Percentiles rank a stretch among this genome's conserved stretches.
phyloP scores from a whole-genome alignment of 1,139 yeast species.

The Taphrina pruni region DNA sequence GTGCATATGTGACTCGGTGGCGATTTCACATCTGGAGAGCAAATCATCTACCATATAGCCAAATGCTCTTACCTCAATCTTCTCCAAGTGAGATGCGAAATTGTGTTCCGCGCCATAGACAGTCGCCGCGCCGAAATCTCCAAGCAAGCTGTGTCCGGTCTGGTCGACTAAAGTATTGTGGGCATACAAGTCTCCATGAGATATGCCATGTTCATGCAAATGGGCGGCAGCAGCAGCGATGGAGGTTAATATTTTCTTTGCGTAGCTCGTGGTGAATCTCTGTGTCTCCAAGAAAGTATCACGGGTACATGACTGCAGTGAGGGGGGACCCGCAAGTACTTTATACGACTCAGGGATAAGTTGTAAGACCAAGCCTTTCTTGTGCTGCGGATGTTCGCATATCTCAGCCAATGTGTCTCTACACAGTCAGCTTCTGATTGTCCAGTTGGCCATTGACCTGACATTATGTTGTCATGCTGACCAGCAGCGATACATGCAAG shows the following conservation, averaged over 20 bases:
- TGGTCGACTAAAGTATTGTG: constrained; percentile 27
- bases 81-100: constrained; percentile 1
- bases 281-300: constrained; percentile 1
- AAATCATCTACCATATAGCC: constrained; percentile 27
- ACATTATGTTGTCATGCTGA: constrained; percentile 26
- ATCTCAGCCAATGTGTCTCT: constrained; percentile 23
- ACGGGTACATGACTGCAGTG: constrained; percentile 23
- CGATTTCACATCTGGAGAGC: constrained; percentile 11
- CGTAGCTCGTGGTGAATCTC: not conserved
- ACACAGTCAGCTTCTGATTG: not conserved
- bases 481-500: constrained; percentile 35
- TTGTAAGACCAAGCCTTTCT: constrained; percentile 22
- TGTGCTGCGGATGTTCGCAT: not conserved
- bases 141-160: constrained; percentile 26
- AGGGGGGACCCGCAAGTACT: constrained; percentile 26
- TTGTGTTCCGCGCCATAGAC: constrained; percentile 6
- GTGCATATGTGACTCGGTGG: not conserved
- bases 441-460: not conserved
- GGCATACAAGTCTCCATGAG: constrained; percentile 35
- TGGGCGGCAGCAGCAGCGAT: constrained; percentile 33
- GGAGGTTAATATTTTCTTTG: constrained; percentile 2
- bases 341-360: constrained; percentile 23
- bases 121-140: constrained; percentile 39
- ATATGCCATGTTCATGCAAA: constrained; percentile 12
- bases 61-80: constrained; percentile 30